These are phyloP conservation scores for Pseudogymnoascus sp. DNA, from an alignment of 2,329 filamentous ascomycete genomes.

Conservation along the genomic window DNA sequence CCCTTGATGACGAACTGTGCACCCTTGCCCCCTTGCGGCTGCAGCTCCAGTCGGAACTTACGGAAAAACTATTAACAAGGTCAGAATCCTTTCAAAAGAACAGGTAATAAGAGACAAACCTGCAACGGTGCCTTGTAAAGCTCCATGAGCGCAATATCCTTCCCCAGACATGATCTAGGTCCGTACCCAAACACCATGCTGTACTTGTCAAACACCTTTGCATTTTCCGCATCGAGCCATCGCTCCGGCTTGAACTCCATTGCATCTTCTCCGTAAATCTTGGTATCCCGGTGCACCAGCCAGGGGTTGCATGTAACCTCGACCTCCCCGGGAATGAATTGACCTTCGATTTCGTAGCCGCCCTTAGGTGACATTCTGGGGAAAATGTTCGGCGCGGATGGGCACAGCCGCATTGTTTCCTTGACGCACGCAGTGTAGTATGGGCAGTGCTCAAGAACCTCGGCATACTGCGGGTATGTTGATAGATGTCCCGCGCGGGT, in stretches of 20 bases:
- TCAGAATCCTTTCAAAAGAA: neutral
- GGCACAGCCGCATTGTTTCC: slow-evolving; percentile 41
- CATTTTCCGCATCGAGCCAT: slow-evolving; percentile 36
- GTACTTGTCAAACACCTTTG: slow-evolving; percentile 37
- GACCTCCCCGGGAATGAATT: slow-evolving; percentile 21
- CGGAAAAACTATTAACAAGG: slow-evolving; percentile 31
- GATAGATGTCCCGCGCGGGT: slow-evolving; percentile 27
- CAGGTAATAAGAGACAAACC: slow-evolving; percentile 10
- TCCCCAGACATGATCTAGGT: slow-evolving; percentile 38
- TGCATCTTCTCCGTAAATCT: slow-evolving; percentile 35
- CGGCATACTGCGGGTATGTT: slow-evolving; percentile 33
- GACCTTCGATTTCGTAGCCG: slow-evolving; percentile 19
- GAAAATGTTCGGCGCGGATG: slow-evolving; percentile 43
- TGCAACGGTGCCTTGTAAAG: slow-evolving; percentile 37
- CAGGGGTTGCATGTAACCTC: slow-evolving; percentile 41
- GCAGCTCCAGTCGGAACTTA: slow-evolving; percentile 28
- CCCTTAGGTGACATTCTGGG: slow-evolving; percentile 34
- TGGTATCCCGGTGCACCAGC: slow-evolving; percentile 36
- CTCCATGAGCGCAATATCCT: slow-evolving; percentile 44
- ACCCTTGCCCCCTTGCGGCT: slow-evolving; percentile 23
- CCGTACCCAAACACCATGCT: slow-evolving; percentile 44
- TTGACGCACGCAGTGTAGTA: slow-evolving; percentile 43
- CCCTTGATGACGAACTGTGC: slow-evolving; percentile 34
- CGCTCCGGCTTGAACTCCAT: slow-evolving; percentile 40
- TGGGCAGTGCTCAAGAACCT: slow-evolving; percentile 34